Evolutionary conservation across 257 asterid genomes (phyloP).

Genomic region (Ajuga chamaepitys): DNA sequence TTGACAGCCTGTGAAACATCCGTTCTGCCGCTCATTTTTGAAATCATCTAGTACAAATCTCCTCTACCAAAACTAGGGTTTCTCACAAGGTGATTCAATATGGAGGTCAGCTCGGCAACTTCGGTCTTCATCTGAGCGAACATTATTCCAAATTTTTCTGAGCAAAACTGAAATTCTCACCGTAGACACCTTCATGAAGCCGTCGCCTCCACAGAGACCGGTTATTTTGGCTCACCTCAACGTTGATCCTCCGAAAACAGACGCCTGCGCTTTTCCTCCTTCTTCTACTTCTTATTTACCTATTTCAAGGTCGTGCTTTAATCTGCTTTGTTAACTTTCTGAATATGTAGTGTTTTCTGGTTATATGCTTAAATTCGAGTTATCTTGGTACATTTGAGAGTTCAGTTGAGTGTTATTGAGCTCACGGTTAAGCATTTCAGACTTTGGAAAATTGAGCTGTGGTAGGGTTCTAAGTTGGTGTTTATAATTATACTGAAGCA

Average conservation of each 20-base stretch:
- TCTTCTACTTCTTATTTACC: constrained; percentile 30
- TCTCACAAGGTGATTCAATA: too few relatives aligned
- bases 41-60: too few relatives aligned
- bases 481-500: neutral
- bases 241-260: constrained; percentile 61
- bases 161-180: constrained; percentile 13
- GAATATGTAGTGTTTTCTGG: neutral
- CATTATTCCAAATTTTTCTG: neutral
- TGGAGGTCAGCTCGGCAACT: too few relatives aligned
- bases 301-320: constrained; percentile 27
- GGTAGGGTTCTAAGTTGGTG: neutral
- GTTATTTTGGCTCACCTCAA: constrained; percentile 67
- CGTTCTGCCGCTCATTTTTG: too few relatives aligned
- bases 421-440: neutral
- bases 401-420: constrained; percentile 5
- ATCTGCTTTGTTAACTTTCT: neutral
- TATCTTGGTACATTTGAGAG: neutral
- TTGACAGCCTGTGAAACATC: too few relatives aligned
- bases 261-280: constrained; percentile 29
- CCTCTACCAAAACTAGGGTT: too few relatives aligned
- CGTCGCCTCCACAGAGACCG: constrained; percentile 30
- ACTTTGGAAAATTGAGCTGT: neutral
- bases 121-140: too few relatives aligned
- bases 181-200: constrained; percentile 24
- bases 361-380: neutral